These are phyloP conservation scores for Monosporascus sp. DNA, from an alignment of 2,329 filamentous ascomycete species.

Conservation along the genomic window DNA sequence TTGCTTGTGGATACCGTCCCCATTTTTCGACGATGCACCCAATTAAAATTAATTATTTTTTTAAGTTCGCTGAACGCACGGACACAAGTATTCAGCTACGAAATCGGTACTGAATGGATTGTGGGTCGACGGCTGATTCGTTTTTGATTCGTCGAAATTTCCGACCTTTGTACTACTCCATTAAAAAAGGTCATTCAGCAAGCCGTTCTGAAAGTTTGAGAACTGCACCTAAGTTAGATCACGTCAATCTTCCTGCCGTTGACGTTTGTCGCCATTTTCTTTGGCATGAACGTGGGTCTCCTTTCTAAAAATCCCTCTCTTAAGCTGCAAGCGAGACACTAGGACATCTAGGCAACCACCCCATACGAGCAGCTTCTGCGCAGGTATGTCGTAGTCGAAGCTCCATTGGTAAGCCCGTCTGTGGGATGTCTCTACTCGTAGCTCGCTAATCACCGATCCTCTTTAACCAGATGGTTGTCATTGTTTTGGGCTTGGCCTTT, in stretches of 20 bases:
- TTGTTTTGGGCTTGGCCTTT: not conserved
- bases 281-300: conserved; percentile 2
- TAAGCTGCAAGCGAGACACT: not conserved
- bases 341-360: not conserved
- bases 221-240: conserved; percentile 2
- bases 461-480: not conserved
- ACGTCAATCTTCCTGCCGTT: conserved; percentile 3
- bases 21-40: too few relatives aligned
- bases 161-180: too few relatives aligned
- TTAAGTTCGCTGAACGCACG: too few relatives aligned
- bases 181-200: too few relatives aligned
- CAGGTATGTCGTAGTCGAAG: not conserved
- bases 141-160: too few relatives aligned
- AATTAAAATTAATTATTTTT: too few relatives aligned
- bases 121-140: too few relatives aligned
- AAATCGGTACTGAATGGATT: too few relatives aligned
- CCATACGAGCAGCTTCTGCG: not conserved
- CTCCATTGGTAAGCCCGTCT: not conserved
- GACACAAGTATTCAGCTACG: too few relatives aligned
- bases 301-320: not conserved
- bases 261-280: not conserved
- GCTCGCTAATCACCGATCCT: not conserved
- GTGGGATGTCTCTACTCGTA: not conserved
- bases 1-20: too few relatives aligned
- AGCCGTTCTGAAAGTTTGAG: too few relatives aligned